phyloP scores from a whole-genome alignment of 148 eudicot species.

The Camellia sinensis region DNA sequence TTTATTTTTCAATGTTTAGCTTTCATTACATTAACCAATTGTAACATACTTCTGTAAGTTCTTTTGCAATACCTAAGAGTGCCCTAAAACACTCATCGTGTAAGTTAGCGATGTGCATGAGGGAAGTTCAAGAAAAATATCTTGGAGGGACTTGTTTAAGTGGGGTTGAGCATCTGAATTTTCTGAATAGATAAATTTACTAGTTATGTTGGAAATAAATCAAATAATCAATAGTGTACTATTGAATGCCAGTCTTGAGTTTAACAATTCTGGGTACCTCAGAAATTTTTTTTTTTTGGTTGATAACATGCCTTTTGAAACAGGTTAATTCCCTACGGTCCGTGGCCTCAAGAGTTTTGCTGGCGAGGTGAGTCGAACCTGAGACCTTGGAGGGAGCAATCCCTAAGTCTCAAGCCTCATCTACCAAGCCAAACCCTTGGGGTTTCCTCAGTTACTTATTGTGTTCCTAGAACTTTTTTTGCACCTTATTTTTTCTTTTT shows the following conservation, averaged over 20 bases:
- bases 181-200: not conserved
- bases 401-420: too few relatives aligned
- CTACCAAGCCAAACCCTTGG: too few relatives aligned
- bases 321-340: too few relatives aligned
- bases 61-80: not conserved
- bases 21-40: not conserved
- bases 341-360: too few relatives aligned
- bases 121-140: not conserved
- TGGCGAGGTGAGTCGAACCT: too few relatives aligned
- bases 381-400: too few relatives aligned
- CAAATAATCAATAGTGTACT: not conserved
- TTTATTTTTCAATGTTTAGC: not conserved
- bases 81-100: not conserved
- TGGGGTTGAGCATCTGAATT: not conserved
- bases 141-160: not conserved
- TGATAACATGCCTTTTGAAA: too few relatives aligned
- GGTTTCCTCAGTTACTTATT: not conserved
- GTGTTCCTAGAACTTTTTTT: not conserved
- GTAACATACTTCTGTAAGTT: not conserved
- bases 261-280: too few relatives aligned
- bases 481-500: not conserved
- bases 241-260: not conserved
- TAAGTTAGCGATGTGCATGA: not conserved
- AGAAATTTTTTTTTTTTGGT: too few relatives aligned
- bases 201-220: not conserved